Base-by-base conservation (phyloP, 2,329 filamentous ascomycete species). In the Colletotrichum navitas region DNA sequence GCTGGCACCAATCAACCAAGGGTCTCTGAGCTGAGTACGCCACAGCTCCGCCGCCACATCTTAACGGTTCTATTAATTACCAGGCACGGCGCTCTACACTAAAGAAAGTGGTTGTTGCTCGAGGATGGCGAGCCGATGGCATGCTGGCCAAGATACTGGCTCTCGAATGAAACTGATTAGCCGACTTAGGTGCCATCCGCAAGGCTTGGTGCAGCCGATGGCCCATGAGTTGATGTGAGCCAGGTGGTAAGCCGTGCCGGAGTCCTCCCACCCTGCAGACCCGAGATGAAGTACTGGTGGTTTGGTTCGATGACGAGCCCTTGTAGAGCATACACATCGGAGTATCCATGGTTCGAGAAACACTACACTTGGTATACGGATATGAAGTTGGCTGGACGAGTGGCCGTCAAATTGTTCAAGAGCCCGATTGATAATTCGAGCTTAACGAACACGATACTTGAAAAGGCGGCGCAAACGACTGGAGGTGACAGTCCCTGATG, bases 121-220 rank as follows among this genome's bases (percentile, higher is more conserved):
- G 39, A 49, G 58, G 16, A 14, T 24, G 43, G 60, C 12, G 18
- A 16, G 29, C 24, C 64, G 16, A 18, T 29, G 45, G 60, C 8
- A 24, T 26, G 36, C 24, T 59, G 65, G 56, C n/a, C 52, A 32
- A 54, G 45, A 21, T 29, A 29, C 43, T 45, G 18, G 43, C 54
- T 71, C 64, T 39, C 51, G 63, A 66, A 70, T 32, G 51, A 45
- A 18, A 67, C 11, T 45, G 64, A 43, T 16, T 36, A 61, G 55
- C 16, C 52, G 41, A 49, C 24, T 26, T 43, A 41, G 43, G 32
- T 34, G 52, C 43, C 63, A 18, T 24, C 58, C 45, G 59, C 52
- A 39, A 71, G 68, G 68, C 68, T 29, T 64, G 54, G 54, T 68
- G 65, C 65, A 71, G 59, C 59, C 54, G 45, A 47, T 54, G 65